Evolutionary conservation across 23 red algal genomes (phyloP).

Genomic region (Rhodosorus marinus): DNA sequence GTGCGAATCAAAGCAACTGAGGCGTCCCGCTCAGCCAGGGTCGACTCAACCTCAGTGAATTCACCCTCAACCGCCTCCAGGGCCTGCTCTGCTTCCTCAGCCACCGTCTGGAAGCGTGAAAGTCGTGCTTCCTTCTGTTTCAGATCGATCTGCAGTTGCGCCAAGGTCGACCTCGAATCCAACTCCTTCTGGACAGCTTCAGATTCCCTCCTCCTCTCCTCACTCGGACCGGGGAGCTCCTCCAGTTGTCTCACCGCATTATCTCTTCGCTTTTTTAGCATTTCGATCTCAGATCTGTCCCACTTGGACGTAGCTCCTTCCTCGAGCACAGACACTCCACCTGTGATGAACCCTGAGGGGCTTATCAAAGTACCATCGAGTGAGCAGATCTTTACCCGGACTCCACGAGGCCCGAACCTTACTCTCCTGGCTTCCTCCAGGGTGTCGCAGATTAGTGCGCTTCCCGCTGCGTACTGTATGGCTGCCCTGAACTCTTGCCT

Average conservation of each 20-base stretch:
- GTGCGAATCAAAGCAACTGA: conserved; percentile 10
- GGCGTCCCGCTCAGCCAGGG: not conserved
- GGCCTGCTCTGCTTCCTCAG: not conserved
- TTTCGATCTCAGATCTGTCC: conserved; percentile 45
- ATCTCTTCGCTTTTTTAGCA: conserved; percentile 19
- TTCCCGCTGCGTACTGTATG: conserved; percentile 67
- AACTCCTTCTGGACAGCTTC: no score
- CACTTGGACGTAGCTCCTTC: conserved; percentile 25
- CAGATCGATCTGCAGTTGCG: no score
- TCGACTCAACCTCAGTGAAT: not conserved
- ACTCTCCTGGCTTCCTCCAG: conserved; percentile 77
- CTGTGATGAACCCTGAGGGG: conserved; percentile 93
- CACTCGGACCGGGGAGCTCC: no score
- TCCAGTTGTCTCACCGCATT: conserved; percentile 25
- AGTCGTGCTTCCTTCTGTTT: conserved; percentile 2
- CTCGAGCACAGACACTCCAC: conserved; percentile 26
- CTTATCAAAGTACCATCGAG: conserved; percentile 84
- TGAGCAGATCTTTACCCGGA: conserved; percentile 49
- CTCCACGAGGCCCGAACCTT: conserved; percentile 27
- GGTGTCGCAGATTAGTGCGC: conserved; percentile 70
- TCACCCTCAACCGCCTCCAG: not conserved
- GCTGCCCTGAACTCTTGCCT: conserved; percentile 38
- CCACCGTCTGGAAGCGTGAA: conserved; percentile 11
- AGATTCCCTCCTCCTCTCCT: no score
- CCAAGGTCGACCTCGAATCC: no score